These are phyloP conservation scores for Phytophthora pistaciae DNA, from an alignment of 352 stramenopile genomes.

Conservation along the genomic window DNA sequence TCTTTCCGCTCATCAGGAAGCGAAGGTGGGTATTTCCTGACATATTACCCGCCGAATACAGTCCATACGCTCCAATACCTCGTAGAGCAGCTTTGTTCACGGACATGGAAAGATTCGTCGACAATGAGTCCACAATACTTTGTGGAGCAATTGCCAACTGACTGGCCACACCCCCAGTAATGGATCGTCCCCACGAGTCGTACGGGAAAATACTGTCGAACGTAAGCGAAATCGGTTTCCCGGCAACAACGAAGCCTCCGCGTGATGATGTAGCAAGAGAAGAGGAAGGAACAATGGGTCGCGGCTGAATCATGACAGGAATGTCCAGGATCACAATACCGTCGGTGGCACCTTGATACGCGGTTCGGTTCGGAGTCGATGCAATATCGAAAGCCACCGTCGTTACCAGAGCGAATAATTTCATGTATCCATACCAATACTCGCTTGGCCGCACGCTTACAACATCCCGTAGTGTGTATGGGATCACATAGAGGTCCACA, in stretches of 20 bases:
- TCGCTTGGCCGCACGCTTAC: constrained; percentile 41
- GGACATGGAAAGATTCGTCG: constrained; percentile 2
- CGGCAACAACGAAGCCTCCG: constrained; percentile 20
- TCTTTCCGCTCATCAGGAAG: constrained; percentile 9
- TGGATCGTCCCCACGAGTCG: constrained; percentile 21
- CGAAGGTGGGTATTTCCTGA: constrained; percentile 21
- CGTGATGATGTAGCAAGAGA: constrained; percentile 10
- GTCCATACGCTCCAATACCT: constrained; percentile 23
- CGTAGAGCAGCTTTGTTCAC: neutral
- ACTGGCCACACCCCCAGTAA: constrained; percentile 25
- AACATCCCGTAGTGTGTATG: constrained; percentile 35
- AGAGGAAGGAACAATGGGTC: constrained; percentile 20
- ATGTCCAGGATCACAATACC: constrained; percentile 53
- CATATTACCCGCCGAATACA: constrained; percentile 18
- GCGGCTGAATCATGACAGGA: constrained; percentile 44
- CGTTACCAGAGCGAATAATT: constrained; percentile 51
- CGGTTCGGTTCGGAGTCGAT: constrained; percentile 30
- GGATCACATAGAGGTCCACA: constrained; percentile 45
- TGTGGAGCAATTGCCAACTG: constrained; percentile 22
- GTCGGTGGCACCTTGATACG: constrained; percentile 38
- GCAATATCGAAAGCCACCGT: constrained; percentile 53
- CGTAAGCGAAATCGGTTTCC: constrained; percentile 32
- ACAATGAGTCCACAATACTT: constrained; percentile 15
- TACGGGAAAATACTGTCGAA: constrained; percentile 15
- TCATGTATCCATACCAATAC: constrained; percentile 44